phyloP scores from a whole-genome alignment of 108 stramenopile species.

The Aurantiochytrium sp. region DNA sequence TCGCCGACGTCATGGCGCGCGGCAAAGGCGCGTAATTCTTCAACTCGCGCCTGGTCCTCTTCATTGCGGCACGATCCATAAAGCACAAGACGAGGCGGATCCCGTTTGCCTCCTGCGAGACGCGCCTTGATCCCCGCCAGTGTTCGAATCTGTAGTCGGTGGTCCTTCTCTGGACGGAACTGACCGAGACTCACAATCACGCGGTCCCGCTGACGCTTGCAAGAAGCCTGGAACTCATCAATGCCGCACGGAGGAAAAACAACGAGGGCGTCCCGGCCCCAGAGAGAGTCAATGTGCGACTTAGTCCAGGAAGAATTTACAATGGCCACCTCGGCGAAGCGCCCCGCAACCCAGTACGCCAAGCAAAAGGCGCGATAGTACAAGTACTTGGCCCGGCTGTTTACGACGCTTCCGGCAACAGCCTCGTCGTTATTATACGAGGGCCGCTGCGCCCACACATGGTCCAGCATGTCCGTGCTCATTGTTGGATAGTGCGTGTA shows the following conservation, averaged over 20 bases:
- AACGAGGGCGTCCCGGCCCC: slow-evolving; percentile 43
- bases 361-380: slow-evolving; percentile 81
- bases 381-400: slow-evolving; percentile 64
- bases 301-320: slow-evolving; percentile 93
- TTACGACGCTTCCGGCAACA: slow-evolving; percentile 44
- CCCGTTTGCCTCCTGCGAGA: background rate
- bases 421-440: slow-evolving; percentile 67
- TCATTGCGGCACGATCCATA: slow-evolving; percentile 82
- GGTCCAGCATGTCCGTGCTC: slow-evolving; percentile 84
- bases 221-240: slow-evolving; percentile 33
- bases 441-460: slow-evolving; percentile 69
- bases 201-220: slow-evolving; percentile 37
- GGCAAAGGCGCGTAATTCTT: slow-evolving; percentile 49
- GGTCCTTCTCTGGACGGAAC: slow-evolving; percentile 98
- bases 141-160: slow-evolving; percentile 66
- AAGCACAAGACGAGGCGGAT: slow-evolving; percentile 57
- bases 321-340: slow-evolving; percentile 69
- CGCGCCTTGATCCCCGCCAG: slow-evolving; percentile 21
- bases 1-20: slow-evolving; percentile 51
- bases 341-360: slow-evolving; percentile 68
- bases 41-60: slow-evolving; percentile 66
- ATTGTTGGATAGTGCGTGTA: slow-evolving; percentile 99
- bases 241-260: slow-evolving; percentile 86
- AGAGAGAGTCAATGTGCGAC: slow-evolving; percentile 56
- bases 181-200: slow-evolving; percentile 84